Evolutionary conservation across 1,284 basidiomycete species (phyloP).

Genomic region (Phellopilus nigrolimitatus): DNA sequence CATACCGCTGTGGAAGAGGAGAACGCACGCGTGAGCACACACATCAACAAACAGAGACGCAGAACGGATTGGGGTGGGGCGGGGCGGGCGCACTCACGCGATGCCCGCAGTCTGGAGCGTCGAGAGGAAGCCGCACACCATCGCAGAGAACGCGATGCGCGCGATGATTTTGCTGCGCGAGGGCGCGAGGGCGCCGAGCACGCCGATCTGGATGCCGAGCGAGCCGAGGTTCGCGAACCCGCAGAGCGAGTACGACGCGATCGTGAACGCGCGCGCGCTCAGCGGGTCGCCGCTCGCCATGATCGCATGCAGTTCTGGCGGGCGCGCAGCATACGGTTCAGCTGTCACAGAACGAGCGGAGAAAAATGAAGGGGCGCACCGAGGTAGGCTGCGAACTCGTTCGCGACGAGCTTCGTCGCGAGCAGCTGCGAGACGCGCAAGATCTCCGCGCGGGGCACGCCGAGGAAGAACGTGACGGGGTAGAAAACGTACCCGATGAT

Average conservation of each 20-base stretch:
- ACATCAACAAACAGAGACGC: too few relatives aligned
- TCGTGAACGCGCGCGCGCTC: slow-evolving; percentile 68
- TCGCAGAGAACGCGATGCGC: slow-evolving; percentile 35
- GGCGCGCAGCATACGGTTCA: neutral
- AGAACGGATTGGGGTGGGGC: neutral
- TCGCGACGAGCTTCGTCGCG: slow-evolving; percentile 83
- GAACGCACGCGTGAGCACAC: slow-evolving; percentile 3
- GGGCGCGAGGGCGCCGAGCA: slow-evolving; percentile 53
- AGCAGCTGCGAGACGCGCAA: slow-evolving; percentile 74
- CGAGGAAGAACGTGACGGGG: slow-evolving; percentile 81
- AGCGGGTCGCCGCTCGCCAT: slow-evolving; percentile 49
- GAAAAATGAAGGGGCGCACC: slow-evolving; percentile 34
- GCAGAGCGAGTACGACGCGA: slow-evolving; percentile 80
- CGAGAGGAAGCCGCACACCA: slow-evolving; percentile 28
- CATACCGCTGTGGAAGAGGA: slow-evolving; percentile 13
- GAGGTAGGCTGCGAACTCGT: slow-evolving; percentile 82
- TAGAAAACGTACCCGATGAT: slow-evolving; percentile 86
- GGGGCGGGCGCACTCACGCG: slow-evolving; percentile 21
- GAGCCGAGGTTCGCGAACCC: slow-evolving; percentile 88
- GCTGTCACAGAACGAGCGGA: neutral
- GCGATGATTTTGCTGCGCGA: slow-evolving; percentile 35
- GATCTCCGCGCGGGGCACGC: slow-evolving; percentile 70
- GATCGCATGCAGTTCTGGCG: slow-evolving; percentile 47
- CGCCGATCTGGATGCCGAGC: slow-evolving; percentile 88
- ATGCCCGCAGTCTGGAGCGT: slow-evolving; percentile 20